A percentile compares a stretch with the other conserved stretches of the same genome.
Evolutionary conservation across 495 filamentous ascomycete genomes (phyloP).

Genomic region (Diplogelasinospora grovesii): DNA sequence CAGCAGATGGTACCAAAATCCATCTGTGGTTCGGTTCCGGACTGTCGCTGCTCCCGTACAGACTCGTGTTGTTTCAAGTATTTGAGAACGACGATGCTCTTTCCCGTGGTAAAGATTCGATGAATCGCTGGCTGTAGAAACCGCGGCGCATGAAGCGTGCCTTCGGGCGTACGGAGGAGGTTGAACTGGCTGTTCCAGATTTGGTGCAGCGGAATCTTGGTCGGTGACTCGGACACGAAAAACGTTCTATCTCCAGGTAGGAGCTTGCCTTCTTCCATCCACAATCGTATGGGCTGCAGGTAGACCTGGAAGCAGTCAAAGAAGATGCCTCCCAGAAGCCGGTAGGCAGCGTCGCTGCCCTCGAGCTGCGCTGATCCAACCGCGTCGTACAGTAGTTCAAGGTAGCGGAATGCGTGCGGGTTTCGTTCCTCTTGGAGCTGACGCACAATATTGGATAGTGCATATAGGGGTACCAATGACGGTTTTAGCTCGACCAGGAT

Average conservation of each 20-base stretch:
- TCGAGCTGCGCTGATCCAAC: conserved; percentile 62
- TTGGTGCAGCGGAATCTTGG: conserved; percentile 52
- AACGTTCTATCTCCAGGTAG: conserved; percentile 57
- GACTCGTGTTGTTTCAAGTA: conserved; percentile 45
- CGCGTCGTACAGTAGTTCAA: conserved; percentile 68
- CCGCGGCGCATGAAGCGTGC: conserved; percentile 56
- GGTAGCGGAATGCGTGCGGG: conserved; percentile 47
- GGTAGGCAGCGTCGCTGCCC: conserved; percentile 54
- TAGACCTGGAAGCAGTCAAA: conserved; percentile 80
- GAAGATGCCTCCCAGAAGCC: conserved; percentile 60
- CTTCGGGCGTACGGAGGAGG: conserved; percentile 49
- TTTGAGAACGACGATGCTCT: conserved; percentile 76
- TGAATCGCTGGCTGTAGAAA: conserved; percentile 63
- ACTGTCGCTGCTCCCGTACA: conserved; percentile 8
- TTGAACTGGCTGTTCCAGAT: conserved; percentile 74
- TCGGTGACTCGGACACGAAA: conserved; percentile 58
- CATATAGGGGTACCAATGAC: conserved; percentile 45
- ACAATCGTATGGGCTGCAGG: conserved; percentile 65
- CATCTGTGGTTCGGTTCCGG: conserved; percentile 36
- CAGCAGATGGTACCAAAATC: conserved; percentile 54
- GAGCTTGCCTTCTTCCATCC: conserved; percentile 80
- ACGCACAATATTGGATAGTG: conserved; percentile 44
- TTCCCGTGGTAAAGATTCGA: conserved; percentile 78
- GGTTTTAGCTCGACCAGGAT: conserved; percentile 55
- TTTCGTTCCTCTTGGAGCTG: conserved; percentile 31